These are phyloP conservation scores for Albatrellus ellisii DNA, from an alignment of 768 basidiomycete genomes.

Conservation along the genomic window DNA sequence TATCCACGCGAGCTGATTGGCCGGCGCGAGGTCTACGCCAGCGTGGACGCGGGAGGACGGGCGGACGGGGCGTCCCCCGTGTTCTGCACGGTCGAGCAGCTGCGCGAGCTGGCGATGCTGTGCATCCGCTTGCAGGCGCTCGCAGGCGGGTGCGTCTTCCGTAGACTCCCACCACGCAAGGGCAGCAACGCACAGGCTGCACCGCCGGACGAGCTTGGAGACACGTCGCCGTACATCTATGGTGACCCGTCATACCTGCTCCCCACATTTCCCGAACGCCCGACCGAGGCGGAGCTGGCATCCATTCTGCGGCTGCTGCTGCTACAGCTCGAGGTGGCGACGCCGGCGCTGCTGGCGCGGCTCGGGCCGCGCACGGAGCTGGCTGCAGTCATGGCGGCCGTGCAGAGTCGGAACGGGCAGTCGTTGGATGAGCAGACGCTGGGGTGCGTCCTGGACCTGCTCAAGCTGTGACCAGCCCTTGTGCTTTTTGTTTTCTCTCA, in stretches of 20 bases:
- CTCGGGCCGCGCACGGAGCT: constrained; percentile 3
- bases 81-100: constrained; percentile 53
- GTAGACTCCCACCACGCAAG: constrained; percentile 9
- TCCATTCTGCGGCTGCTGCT: constrained; percentile 66
- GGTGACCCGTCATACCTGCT: constrained; percentile 42
- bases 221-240: constrained; percentile 2
- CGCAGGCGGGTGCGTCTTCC: constrained; percentile 27
- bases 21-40: constrained; percentile 45
- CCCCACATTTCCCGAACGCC: constrained; percentile 55
- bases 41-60: constrained; percentile 25
- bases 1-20: constrained; percentile 67
- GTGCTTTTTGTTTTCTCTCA: background rate
- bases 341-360: constrained; percentile 4
- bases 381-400: background rate
- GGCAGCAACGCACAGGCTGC: constrained; percentile 9
- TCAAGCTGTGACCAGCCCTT: constrained; percentile 2
- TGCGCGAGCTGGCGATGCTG: constrained; percentile 57
- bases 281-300: constrained; percentile 61
- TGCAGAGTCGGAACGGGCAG: constrained; percentile 3
- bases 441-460: constrained; percentile 8
- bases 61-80: constrained; percentile 24
- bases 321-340: constrained; percentile 63
- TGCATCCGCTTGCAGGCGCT: constrained; percentile 75
- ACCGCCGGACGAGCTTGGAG: constrained; percentile 11
- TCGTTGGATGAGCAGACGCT: constrained; percentile 8